Conservation (phyloP, 148 eudicot species). For the Rhododendron griersonianum region DNA sequence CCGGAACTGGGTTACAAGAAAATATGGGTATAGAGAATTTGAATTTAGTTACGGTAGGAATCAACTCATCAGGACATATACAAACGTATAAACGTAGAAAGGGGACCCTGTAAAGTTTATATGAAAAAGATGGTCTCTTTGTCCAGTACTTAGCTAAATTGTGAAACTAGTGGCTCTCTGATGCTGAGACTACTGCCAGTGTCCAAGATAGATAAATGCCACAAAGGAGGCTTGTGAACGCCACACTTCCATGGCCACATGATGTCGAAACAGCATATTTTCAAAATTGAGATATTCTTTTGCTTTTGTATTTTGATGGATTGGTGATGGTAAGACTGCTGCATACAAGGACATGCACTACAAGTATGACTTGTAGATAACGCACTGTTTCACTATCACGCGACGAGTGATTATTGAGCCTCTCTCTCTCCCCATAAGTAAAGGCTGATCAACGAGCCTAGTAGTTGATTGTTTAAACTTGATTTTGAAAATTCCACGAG, state of each 20-base stretch:
- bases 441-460: no score
- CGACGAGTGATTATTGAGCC: not conserved
- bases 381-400: constrained; percentile 1
- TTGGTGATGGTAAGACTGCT: not conserved
- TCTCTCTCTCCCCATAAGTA: not conserved
- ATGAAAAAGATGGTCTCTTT: not conserved
- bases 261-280: not conserved
- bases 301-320: not conserved
- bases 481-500: no score
- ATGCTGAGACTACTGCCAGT: not conserved
- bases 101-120: not conserved
- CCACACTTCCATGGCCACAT: constrained; percentile 12
- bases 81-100: no score
- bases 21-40: not conserved
- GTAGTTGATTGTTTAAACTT: no score
- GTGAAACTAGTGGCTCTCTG: not conserved
- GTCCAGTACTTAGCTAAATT: not conserved
- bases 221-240: constrained; percentile 9
- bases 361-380: constrained; percentile 9
- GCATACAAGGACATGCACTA: constrained; percentile 6
- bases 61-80: not conserved
- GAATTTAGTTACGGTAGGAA: not conserved
- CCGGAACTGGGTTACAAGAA: not conserved
- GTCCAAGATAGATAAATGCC: constrained; percentile 5
- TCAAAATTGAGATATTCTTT: not conserved